Evolutionary conservation across 345 rosid genomes (phyloP).

Genomic region (Salix udensis): DNA sequence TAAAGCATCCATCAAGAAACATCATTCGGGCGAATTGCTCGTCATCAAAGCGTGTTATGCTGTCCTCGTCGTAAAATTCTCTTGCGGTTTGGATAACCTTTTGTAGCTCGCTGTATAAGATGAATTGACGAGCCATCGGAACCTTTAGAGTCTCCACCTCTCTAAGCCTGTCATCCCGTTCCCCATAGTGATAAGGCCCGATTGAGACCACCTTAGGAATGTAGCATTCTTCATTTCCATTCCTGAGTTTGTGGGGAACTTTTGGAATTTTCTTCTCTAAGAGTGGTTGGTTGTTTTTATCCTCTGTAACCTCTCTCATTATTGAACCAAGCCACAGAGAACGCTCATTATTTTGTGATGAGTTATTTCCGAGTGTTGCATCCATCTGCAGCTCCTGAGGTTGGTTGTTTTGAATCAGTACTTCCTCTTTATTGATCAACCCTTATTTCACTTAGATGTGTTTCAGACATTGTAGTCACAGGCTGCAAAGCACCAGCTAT

Average conservation of each 20-base stretch:
- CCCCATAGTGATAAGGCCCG: not conserved
- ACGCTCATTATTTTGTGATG: not conserved
- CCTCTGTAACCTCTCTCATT: not conserved
- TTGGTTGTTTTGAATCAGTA: not conserved
- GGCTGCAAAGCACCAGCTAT: no score
- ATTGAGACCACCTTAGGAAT: not conserved
- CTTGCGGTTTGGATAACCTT: not conserved
- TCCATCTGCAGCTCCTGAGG: no score
- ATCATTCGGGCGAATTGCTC: not conserved
- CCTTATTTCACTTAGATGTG: not conserved
- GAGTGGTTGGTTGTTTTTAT: not conserved
- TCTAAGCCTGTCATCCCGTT: not conserved
- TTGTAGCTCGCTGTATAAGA: not conserved
- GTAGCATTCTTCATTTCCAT: not conserved
- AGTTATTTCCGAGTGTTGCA: no score
- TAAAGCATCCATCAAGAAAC: not conserved
- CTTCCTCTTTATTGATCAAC: not conserved
- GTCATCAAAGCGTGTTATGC: not conserved
- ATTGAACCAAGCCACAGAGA: not conserved
- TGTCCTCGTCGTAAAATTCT: not conserved
- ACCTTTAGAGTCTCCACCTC: not conserved
- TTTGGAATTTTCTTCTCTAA: not conserved
- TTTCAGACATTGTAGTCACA: not conserved
- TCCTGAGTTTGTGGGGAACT: not conserved
- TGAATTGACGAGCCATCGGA: not conserved